Evolutionary conservation across 441 rosid species (phyloP).

Genomic region (Omphalea diandra): DNA sequence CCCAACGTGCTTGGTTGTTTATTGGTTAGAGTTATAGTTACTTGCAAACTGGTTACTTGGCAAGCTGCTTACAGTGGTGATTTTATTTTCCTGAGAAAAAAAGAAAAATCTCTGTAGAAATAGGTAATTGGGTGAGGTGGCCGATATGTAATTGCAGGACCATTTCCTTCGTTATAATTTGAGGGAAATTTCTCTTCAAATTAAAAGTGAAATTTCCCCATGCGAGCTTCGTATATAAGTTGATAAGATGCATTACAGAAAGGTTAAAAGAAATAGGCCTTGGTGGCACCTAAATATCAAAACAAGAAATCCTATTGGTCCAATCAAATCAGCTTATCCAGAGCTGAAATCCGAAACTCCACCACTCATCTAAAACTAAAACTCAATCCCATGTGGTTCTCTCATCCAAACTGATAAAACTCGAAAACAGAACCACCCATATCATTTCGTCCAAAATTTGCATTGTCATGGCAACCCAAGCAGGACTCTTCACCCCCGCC

Average conservation of each 20-base stretch:
- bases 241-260: not conserved
- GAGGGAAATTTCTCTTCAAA: not conserved
- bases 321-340: slow-evolving; percentile 10
- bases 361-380: not conserved
- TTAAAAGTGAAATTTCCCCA: not conserved
- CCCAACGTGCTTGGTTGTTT: too few species aligned
- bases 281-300: slow-evolving; percentile 1
- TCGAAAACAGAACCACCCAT: not conserved
- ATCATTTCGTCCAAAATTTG: not conserved
- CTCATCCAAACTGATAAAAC: slow-evolving; percentile 2
- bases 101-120: too few species aligned
- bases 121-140: too few species aligned
- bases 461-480: slow-evolving; percentile 19
- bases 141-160: too few species aligned
- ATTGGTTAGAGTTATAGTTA: too few species aligned
- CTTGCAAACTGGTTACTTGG: too few species aligned
- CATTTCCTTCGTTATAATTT: too few species aligned
- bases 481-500: slow-evolving; percentile 32
- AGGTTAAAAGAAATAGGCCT: not conserved
- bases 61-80: too few species aligned
- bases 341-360: not conserved
- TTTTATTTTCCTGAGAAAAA: too few species aligned
- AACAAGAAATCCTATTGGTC: slow-evolving; percentile 9
- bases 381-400: not conserved
- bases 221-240: not conserved